These are phyloP conservation scores for Mallotus nudiflorus DNA, from an alignment of 345 rosid genomes.

Conservation along the genomic window DNA sequence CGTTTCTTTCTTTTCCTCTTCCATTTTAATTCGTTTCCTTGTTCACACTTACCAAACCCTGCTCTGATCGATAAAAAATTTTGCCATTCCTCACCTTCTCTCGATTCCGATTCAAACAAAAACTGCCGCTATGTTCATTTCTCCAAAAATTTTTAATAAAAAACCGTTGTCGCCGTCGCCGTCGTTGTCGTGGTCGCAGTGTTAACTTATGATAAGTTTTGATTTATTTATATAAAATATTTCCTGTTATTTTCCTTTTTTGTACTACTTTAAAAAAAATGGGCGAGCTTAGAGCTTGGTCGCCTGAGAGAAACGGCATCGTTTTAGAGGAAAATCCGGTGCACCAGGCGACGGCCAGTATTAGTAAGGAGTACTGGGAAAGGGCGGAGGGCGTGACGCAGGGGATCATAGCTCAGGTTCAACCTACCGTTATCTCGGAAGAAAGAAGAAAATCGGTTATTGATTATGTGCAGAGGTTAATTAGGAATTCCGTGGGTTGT, in stretches of 20 bases:
- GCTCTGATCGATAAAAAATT: neutral
- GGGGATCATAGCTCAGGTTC: conserved; percentile 26
- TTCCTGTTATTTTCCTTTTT: no score
- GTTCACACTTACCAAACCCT: conserved; percentile 7
- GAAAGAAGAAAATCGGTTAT: conserved; percentile 26
- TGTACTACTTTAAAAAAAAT: conserved; percentile 31
- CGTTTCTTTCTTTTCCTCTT: conserved; percentile 1
- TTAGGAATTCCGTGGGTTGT: conserved; percentile 22
- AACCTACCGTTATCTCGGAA: conserved; percentile 25
- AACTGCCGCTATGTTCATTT: neutral
- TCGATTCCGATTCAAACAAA: neutral
- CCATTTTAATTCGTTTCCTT: no score
- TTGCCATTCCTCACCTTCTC: neutral
- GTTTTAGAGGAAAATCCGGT: conserved; percentile 45
- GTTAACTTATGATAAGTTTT: neutral
- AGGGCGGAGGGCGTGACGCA: conserved; percentile 19
- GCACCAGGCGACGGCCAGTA: conserved; percentile 35
- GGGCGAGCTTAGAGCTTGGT: conserved; percentile 73
- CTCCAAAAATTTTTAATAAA: no score
- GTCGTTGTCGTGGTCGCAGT: neutral
- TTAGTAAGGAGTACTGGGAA: conserved; percentile 41
- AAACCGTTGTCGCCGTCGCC: no score
- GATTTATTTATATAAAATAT: conserved; percentile 24
- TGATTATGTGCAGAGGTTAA: conserved; percentile 29
- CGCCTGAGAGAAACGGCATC: conserved; percentile 47